Evolutionary conservation across 1,284 basidiomycete species (phyloP).

Genomic region (Salmacisia buchloeana): DNA sequence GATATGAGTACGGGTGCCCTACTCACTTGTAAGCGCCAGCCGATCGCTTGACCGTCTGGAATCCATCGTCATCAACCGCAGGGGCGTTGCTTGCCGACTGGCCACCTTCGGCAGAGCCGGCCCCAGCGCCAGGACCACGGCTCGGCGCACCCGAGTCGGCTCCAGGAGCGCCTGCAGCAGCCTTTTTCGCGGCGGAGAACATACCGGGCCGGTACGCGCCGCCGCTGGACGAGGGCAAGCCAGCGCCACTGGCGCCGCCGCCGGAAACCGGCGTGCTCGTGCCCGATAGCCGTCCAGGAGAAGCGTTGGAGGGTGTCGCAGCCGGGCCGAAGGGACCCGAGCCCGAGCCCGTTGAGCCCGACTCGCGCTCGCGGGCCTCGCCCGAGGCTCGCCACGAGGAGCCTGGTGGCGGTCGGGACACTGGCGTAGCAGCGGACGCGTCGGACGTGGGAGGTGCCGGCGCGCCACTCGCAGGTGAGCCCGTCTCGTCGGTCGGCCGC

Average conservation of each 20-base stretch:
- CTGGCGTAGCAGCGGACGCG: conserved; percentile 15
- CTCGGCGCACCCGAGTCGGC: conserved; percentile 15
- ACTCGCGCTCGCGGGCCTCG: too few species aligned
- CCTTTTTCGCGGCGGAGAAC: conserved; percentile 10
- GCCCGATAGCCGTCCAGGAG: too few species aligned
- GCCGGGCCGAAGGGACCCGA: too few species aligned
- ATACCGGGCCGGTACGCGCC: conserved; percentile 25
- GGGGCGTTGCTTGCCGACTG: too few species aligned
- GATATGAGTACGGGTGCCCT: neutral
- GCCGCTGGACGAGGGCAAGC: too few species aligned
- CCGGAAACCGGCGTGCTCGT: too few species aligned
- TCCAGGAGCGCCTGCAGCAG: conserved; percentile 13
- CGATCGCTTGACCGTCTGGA: conserved; percentile 11
- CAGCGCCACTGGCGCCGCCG: too few species aligned
- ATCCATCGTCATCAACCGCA: conserved; percentile 13
- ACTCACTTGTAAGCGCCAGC: conserved; percentile 13
- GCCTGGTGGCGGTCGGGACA: too few species aligned
- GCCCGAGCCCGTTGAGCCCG: too few species aligned
- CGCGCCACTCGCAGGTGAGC: conserved; percentile 12
- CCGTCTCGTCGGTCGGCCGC: neutral
- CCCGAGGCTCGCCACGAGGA: too few species aligned
- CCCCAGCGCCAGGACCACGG: neutral
- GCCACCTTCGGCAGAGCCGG: neutral
- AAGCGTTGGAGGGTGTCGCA: too few species aligned
- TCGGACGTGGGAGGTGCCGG: conserved; percentile 14